phyloP scores from a whole-genome alignment of 2,329 filamentous ascomycete genomes.

The Penicillium sp. region DNA sequence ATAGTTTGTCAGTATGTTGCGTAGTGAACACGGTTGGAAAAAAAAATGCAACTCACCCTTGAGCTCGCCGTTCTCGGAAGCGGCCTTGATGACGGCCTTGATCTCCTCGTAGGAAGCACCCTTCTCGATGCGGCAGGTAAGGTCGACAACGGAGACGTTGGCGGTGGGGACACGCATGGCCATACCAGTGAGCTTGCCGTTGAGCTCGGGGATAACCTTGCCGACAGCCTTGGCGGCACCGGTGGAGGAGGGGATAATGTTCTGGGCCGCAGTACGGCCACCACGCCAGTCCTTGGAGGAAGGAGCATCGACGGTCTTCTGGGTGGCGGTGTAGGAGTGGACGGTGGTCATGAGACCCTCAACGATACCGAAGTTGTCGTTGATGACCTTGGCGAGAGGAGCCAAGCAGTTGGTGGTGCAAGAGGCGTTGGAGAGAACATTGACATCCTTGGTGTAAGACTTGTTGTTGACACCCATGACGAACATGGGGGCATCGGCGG shows the following conservation, averaged over 20 bases:
- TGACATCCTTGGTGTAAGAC: slow-evolving; percentile 83
- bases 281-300: slow-evolving; percentile 99
- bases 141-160: slow-evolving; percentile 98
- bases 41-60: slow-evolving; percentile 54
- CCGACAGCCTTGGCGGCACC: slow-evolving; percentile 99
- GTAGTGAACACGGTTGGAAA: not conserved
- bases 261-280: slow-evolving; percentile 97
- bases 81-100: slow-evolving; percentile 87
- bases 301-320: slow-evolving; percentile 98
- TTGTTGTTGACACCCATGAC: slow-evolving; percentile 99
- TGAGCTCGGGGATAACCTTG: slow-evolving; percentile 97
- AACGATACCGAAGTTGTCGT: slow-evolving; percentile 96
- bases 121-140: slow-evolving; percentile 95
- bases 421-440: slow-evolving; percentile 98
- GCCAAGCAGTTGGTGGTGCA: slow-evolving; percentile 99
- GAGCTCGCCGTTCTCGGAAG: slow-evolving; percentile 70
- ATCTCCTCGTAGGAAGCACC: slow-evolving; percentile 72
- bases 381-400: slow-evolving; percentile 97
- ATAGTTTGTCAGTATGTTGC: not conserved
- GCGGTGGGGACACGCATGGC: slow-evolving; percentile 97
- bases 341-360: slow-evolving; percentile 99
- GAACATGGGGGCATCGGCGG: slow-evolving; percentile 93
- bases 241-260: slow-evolving; percentile 99
- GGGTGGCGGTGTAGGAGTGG: slow-evolving; percentile 99
- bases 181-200: slow-evolving; percentile 99